Percentiles rank a stretch among this genome's conserved stretches.
These are phyloP conservation scores for Stemphylium beticola DNA, from an alignment of 2,329 filamentous ascomycete genomes.

Conservation along the genomic window DNA sequence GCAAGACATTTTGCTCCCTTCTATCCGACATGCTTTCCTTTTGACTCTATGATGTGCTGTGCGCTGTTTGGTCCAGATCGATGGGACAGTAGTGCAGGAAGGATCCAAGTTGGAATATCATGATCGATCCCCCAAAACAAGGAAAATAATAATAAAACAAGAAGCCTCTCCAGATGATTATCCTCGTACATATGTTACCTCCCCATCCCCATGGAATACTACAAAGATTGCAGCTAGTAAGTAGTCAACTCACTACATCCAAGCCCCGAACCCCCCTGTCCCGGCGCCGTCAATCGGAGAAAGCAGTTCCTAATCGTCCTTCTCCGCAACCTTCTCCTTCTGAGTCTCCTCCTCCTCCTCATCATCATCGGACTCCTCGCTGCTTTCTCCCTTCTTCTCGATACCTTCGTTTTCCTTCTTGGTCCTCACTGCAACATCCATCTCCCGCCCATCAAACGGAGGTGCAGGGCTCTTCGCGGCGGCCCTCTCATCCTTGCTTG, in stretches of 20 bases:
- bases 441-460: conserved; percentile 11
- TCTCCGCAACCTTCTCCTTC: neutral
- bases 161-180: no score
- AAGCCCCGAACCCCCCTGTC: neutral
- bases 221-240: neutral
- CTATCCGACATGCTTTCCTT: no score
- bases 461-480: conserved; percentile 9
- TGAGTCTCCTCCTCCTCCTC: conserved; percentile 14
- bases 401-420: conserved; percentile 1
- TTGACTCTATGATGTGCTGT: no score
- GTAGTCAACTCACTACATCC: neutral
- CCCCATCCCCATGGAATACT: neutral
- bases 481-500: conserved; percentile 23
- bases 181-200: neutral
- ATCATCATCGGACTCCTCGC: conserved; percentile 5
- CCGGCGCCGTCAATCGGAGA: neutral
- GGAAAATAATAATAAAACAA: no score
- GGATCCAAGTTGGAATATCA: no score
- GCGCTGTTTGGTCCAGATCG: no score
- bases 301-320: neutral
- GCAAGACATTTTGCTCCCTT: no score
- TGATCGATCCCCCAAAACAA: no score
- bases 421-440: conserved; percentile 14
- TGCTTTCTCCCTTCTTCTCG: conserved; percentile 1
- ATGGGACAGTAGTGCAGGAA: no score